Percentiles rank a stretch among this genome's conserved stretches.
phyloP scores from a whole-genome alignment of 257 asterid species.

The Ophiorrhiza pumila region DNA sequence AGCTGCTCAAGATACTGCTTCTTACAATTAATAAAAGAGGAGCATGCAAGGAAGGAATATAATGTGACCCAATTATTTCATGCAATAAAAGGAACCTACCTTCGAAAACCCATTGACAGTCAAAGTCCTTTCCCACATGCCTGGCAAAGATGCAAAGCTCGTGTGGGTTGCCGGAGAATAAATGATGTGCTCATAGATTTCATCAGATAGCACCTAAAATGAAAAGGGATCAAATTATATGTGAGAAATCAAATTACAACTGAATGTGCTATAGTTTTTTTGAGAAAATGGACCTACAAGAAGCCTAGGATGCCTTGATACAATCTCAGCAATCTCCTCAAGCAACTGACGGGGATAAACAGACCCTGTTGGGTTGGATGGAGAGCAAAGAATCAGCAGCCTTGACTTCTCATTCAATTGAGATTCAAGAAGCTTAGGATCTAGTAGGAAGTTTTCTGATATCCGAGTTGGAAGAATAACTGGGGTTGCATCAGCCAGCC shows the following conservation, averaged over 20 bases:
- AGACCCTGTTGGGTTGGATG: slow-evolving; percentile 98
- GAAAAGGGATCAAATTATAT: slow-evolving; percentile 13
- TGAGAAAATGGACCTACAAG: slow-evolving; percentile 46
- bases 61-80: not conserved
- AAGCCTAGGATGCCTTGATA: slow-evolving; percentile 90
- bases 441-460: slow-evolving; percentile 78
- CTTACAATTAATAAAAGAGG: not conserved
- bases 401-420: slow-evolving; percentile 78
- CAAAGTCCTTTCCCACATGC: slow-evolving; percentile 95
- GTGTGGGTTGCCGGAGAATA: slow-evolving; percentile 92
- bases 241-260: not conserved
- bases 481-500: slow-evolving; percentile 91
- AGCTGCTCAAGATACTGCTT: slow-evolving; percentile 8
- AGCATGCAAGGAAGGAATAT: not conserved
- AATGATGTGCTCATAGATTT: slow-evolving; percentile 90
- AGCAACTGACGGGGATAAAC: slow-evolving; percentile 83
- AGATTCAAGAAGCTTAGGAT: slow-evolving; percentile 80
- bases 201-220: slow-evolving; percentile 85
- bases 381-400: slow-evolving; percentile 90
- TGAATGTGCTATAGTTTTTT: not conserved
- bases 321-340: slow-evolving; percentile 83
- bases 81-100: slow-evolving; percentile 37
- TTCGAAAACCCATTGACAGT: slow-evolving; percentile 96
- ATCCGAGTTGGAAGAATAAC: slow-evolving; percentile 71
- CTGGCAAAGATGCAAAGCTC: slow-evolving; percentile 95